Evolutionary conservation across 2,329 filamentous ascomycete genomes (phyloP).

Genomic region (Teratosphaeria pseudoeucalypti): DNA sequence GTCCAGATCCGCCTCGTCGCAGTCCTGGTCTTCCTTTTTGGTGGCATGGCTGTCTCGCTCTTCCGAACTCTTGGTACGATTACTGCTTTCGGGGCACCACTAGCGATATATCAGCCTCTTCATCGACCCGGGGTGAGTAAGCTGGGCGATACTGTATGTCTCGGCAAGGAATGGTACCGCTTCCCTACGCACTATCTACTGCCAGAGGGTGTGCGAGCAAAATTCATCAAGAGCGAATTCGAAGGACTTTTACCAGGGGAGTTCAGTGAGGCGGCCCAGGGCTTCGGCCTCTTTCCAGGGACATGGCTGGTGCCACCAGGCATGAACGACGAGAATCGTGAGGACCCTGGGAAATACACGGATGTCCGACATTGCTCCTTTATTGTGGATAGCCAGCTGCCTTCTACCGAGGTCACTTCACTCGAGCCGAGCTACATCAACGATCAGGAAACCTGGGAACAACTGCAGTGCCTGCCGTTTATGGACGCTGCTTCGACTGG

Average conservation of each 20-base stretch:
- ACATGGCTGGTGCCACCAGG: constrained; percentile 72
- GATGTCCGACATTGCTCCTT: constrained; percentile 68
- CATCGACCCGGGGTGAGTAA: constrained; percentile 45
- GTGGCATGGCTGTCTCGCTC: constrained; percentile 48
- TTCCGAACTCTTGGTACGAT: constrained; percentile 67
- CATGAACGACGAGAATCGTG: constrained; percentile 85
- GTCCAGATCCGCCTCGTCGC: constrained; percentile 59
- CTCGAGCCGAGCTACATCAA: constrained; percentile 73
- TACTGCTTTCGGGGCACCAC: constrained; percentile 72
- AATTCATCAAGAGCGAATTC: constrained; percentile 88
- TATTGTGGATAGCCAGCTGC: constrained; percentile 77
- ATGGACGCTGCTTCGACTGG: constrained; percentile 69
- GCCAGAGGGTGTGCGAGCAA: constrained; percentile 70
- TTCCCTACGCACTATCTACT: constrained; percentile 91
- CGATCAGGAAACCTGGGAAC: constrained; percentile 67
- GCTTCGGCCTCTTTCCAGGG: constrained; percentile 67
- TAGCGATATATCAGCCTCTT: constrained; percentile 60
- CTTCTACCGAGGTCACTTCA: constrained; percentile 46
- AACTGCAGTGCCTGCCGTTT: constrained; percentile 65
- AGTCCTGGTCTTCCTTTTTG: constrained; percentile 46
- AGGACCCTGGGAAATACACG: constrained; percentile 78
- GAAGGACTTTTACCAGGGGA: constrained; percentile 79
- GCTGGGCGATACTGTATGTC: constrained; percentile 63
- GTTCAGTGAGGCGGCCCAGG: constrained; percentile 57
- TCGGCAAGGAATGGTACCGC: constrained; percentile 97